Evolutionary conservation across 2,329 filamentous ascomycete species (phyloP).

Genomic region (Talaromyces sp.): DNA sequence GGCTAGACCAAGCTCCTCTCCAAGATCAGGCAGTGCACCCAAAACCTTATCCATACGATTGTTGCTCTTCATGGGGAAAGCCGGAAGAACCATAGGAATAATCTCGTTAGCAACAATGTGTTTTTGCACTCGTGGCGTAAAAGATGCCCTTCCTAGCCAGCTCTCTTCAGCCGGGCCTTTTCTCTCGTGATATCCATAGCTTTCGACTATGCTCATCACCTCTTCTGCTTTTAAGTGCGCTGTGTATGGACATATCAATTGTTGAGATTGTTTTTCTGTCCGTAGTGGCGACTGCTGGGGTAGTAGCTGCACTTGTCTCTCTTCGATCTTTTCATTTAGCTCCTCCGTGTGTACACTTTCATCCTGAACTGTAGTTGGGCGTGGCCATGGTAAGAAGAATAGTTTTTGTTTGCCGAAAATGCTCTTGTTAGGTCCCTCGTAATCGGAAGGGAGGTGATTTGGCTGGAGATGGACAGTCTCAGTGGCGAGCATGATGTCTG

Average conservation of each 20-base stretch:
- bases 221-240: constrained; percentile 6
- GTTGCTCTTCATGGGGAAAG: constrained; percentile 32
- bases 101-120: constrained; percentile 20
- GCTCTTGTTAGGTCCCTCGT: not conserved
- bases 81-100: constrained; percentile 31
- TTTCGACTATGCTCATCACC: constrained; percentile 3
- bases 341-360: not conserved
- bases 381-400: constrained; percentile 5
- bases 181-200: constrained; percentile 6
- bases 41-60: constrained; percentile 32
- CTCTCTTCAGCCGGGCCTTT: not conserved
- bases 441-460: not conserved
- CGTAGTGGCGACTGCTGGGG: not conserved
- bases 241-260: constrained; percentile 5
- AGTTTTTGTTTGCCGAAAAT: not conserved
- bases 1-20: constrained; percentile 41
- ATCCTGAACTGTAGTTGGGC: not conserved
- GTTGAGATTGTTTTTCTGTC: not conserved
- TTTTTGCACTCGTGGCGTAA: constrained; percentile 8
- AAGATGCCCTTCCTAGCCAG: constrained; percentile 9
- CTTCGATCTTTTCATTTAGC: not conserved
- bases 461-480: not conserved
- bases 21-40: constrained; percentile 41
- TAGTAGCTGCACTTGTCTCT: not conserved
- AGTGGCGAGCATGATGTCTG: constrained; percentile 3